Base-by-base conservation (phyloP, 768 basidiomycete species). In the Coprinellus micaceus region DNA sequence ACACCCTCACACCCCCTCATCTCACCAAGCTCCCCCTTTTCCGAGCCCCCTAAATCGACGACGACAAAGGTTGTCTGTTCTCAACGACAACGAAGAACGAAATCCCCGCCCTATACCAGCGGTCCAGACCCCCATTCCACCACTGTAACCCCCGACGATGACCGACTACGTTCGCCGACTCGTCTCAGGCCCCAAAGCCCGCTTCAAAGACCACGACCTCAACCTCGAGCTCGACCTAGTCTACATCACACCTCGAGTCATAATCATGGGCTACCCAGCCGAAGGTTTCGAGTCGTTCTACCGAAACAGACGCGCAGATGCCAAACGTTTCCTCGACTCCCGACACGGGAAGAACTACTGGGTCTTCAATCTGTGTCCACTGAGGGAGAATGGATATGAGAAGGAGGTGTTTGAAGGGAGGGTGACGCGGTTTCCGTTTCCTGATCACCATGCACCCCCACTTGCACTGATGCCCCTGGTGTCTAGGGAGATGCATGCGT, bases 381-480 rank as follows among this genome's bases (percentile, higher is more conserved):
- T 86, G 7, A 77, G 75, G 59, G 93, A 94, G 69, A 94, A 94
- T 66, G 79, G 84, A 5, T 96, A 96, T 68, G 80, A 84, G 2
- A 73, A 85, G 2, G 70, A 72, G 45, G 71, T 85, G 36, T 94
- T 94, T 65, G 79, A 80, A 12, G 84, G 85, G 7, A 76, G 89
- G 40, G 88, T 93, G 17, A 91, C 88, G 62, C 75, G 92, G 51
- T 94, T 88, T 64, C 93, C 93, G 0, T 94, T 91, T 66, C 93
- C 93, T 21, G 93, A 95, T 66, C 93, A 95, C 66, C 89, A 94
- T 67, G 85, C 88, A 3, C 91, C 93, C 1, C 92, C 93, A 0
- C 72, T 94, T 19, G 78, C 84, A 0, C 76, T 91, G 47, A 76
- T 96, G 59, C 81, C 88, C 19, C 77, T 94, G 11, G 80, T 84